Evolutionary conservation across 1,284 basidiomycete species (phyloP), one percentile per base, ranked within the genome.

Genomic region (Filobasidium uniguttulatum): DNA sequence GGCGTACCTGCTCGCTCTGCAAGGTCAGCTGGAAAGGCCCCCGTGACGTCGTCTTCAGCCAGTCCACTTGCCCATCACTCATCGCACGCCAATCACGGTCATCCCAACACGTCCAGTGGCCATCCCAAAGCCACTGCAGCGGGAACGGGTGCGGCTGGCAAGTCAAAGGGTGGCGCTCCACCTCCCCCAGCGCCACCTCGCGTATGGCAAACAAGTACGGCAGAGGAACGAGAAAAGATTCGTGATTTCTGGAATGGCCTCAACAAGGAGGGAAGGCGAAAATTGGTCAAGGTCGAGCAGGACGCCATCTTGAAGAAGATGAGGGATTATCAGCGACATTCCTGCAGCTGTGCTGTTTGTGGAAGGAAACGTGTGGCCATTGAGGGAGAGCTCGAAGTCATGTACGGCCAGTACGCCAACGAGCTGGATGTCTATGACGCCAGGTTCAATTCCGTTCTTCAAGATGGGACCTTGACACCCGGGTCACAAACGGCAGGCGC

Each of bases 361-460:
- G 88, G 89, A 34, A 76, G 93, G 64, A 98, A 98, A 77, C 83
- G 89, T 83, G 86, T 83, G 73, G 90, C 91, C 61, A 97, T 98
- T 73, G 94, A 97, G 76, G 86, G 89, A 73, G 93, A 98, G 76
- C 82, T 98, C 69, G 88, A 96, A 75, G 86, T 90, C 74, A 82
- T 97, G 72, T 97, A 98, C 77, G 89, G 94, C 77, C 87, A 89
- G 74, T 98, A 98, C 79, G 97, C 97, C 78, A 87, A 94, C 70
- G 91, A 97, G 77, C 82, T 98, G 73, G 87, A 96, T 77, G 82
- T 85, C 74, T 97, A 97, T 77, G 91, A 29, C 90, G 70, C n/a
- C n/a, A n/a, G n/a, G n/a, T n/a, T n/a, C n/a, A n/a, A n/a, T n/a
- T n/a, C n/a, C n/a, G n/a, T n/a, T n/a, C n/a, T n/a, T n/a, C n/a